Evolutionary conservation across 192 early-diverging fungal species (phyloP), one percentile per base, ranked within the genome.

Genomic region (Rhizoclosmatium globosum): DNA sequence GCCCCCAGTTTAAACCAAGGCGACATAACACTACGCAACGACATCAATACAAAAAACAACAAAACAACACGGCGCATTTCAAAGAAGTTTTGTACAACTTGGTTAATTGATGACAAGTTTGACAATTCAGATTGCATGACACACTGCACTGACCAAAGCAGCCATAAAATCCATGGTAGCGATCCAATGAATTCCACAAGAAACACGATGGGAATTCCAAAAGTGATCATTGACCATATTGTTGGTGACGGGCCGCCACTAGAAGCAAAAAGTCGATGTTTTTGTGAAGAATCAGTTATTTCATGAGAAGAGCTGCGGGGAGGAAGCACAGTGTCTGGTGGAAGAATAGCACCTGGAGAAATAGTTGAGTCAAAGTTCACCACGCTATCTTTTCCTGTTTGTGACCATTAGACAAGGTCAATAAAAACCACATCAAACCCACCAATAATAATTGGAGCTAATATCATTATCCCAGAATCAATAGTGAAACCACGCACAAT

Each of bases 231-330:
- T 4, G 73, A 21, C 41, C 74, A 60, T 31, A 82, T 15, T 15
- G 71, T 19, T 41, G 86, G 79, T 9, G 46, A 43, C 21, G 62
- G 64, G 2, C 7, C 64, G 46, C 76, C 72, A 44, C 82, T 79
- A 68, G 43, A 46, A 7, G 73, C 77, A 46, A 82, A 79, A 45
- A 82, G 56, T 57, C 44, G 21, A 42, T 75, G 56, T 19, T 82
- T 74, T 57, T 50, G 31, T 43, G 60, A 61, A 4, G 76, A 68
- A 4, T 85, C 84, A 41, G 61, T 47, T 15, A 73, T 39, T n/a
- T 83, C 77, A 31, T 84, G 79, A n/a, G 81, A 80, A 1, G 86
- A 87, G 42, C 77, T 75, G 4, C 78, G 50, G 4, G 86, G 86
- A 0, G 79, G 79, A 23, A 87, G 50, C 48, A 79, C 77, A 3